Evolutionary conservation across 83 land plant genomes (phyloP).

Genomic region (Picea abies): DNA sequence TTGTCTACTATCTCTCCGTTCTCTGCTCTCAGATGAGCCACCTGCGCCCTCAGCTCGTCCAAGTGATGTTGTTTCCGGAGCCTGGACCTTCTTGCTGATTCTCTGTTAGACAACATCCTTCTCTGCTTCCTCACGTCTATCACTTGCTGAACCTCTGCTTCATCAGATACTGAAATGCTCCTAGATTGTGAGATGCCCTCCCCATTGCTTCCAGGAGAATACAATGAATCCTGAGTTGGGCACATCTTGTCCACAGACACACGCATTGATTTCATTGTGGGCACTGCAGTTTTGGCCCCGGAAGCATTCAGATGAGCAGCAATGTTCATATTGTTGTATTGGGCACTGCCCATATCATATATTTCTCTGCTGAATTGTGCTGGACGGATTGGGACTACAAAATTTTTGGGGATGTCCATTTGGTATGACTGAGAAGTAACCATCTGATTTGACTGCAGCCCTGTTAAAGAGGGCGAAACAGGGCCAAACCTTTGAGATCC

Average conservation of each 20-base stretch:
- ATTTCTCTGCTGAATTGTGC: not conserved
- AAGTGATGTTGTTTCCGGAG: conserved; percentile 38
- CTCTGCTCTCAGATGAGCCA: conserved; percentile 28
- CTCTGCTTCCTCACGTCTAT: conserved; percentile 41
- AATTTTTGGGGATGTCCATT: not conserved
- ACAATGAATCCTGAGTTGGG: conserved; percentile 1
- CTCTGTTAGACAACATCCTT: conserved; percentile 46
- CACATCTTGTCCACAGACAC: not conserved
- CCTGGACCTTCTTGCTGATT: conserved; percentile 40
- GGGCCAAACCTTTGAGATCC: conserved; percentile 2
- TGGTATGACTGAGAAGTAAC: conserved; percentile 1
- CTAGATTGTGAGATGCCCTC: not conserved
- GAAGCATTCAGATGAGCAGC: not conserved
- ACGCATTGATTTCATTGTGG: not conserved
- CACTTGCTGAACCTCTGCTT: conserved; percentile 32
- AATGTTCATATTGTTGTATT: not conserved
- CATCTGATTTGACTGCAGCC: not conserved
- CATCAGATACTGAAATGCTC: conserved; percentile 19
- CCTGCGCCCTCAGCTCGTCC: conserved; percentile 41
- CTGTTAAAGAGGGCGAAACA: not conserved
- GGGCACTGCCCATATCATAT: not conserved
- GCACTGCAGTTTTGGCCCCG: not conserved
- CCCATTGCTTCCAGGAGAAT: conserved; percentile 1
- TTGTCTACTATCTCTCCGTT: conserved; percentile 33
- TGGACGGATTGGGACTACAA: not conserved